Evolutionary conservation across 2,329 filamentous ascomycete species (phyloP).

Genomic region (Claviceps lovelessii): DNA sequence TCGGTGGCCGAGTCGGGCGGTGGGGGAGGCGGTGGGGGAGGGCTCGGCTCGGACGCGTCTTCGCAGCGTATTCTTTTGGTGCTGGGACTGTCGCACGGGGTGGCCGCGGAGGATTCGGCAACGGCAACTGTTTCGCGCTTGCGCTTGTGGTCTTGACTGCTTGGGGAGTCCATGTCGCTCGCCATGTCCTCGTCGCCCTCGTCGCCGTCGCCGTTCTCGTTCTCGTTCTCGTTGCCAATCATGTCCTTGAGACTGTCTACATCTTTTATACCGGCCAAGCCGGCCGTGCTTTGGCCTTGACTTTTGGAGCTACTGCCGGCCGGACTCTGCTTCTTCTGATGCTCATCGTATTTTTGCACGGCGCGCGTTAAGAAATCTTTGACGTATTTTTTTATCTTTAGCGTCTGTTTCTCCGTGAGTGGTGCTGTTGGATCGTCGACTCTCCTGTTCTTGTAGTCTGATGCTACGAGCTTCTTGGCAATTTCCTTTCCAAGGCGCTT

Average conservation of each 20-base stretch:
- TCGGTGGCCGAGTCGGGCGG: constrained; percentile 25
- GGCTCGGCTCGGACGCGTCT: constrained; percentile 22
- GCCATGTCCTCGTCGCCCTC: constrained; percentile 14
- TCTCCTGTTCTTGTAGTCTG: constrained; percentile 81
- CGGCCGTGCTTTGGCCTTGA: constrained; percentile 1
- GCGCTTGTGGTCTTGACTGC: constrained; percentile 42
- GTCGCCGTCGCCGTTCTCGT: neutral
- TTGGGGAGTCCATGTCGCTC: constrained; percentile 27
- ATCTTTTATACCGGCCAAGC: neutral
- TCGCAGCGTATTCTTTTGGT: constrained; percentile 39
- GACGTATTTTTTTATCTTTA: constrained; percentile 71
- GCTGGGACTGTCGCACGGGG: constrained; percentile 41
- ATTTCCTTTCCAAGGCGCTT: constrained; percentile 53
- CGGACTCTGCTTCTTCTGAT: constrained; percentile 42
- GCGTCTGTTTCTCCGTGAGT: constrained; percentile 63
- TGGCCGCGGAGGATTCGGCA: constrained; percentile 27
- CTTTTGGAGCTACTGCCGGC: neutral
- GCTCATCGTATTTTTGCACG: constrained; percentile 55
- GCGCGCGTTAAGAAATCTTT: constrained; percentile 80
- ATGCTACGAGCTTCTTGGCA: constrained; percentile 77
- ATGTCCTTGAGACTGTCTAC: neutral
- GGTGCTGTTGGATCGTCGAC: constrained; percentile 61
- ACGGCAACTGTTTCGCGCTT: constrained; percentile 36
- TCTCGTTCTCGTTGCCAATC: neutral
- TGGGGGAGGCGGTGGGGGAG: constrained; percentile 35